These are phyloP conservation scores for Begonia fuchsioides DNA, from an alignment of 306 rosid genomes.

Conservation along the genomic window DNA sequence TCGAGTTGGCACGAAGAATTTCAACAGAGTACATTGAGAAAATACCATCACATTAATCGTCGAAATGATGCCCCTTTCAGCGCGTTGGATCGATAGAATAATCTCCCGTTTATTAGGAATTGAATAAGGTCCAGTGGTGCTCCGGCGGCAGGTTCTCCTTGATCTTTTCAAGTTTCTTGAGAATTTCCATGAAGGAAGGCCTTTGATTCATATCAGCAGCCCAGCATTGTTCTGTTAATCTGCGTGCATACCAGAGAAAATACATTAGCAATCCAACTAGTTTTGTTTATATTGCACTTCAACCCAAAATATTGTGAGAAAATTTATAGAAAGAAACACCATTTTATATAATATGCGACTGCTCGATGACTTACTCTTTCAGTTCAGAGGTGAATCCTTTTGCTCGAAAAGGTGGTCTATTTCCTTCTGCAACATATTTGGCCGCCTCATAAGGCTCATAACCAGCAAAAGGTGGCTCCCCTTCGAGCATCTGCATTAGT, in stretches of 20 bases:
- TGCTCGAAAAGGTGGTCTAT: conserved; percentile 53
- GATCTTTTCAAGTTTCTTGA: conserved; percentile 60
- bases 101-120: conserved; percentile 20
- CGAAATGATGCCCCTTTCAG: conserved; percentile 10
- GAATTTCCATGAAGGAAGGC: conserved; percentile 75
- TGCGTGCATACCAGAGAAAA: conserved; percentile 10
- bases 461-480: conserved; percentile 66
- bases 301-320: background rate
- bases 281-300: too few species aligned
- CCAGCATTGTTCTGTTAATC: conserved; percentile 77
- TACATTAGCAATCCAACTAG: background rate
- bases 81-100: conserved; percentile 3
- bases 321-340: background rate
- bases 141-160: conserved; percentile 57
- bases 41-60: conserved; percentile 4
- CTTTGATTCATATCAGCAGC: conserved; percentile 51
- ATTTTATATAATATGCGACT: too few species aligned
- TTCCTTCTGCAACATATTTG: conserved; percentile 72
- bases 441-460: conserved; percentile 88
- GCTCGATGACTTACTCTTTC: conserved; percentile 42
- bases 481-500: conserved; percentile 82
- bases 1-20: too few species aligned
- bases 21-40: too few species aligned
- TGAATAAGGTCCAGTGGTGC: conserved; percentile 60
- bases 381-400: conserved; percentile 46